Evolutionary conservation across 805 yeast species (phyloP).

Genomic region (Candida piceae): DNA sequence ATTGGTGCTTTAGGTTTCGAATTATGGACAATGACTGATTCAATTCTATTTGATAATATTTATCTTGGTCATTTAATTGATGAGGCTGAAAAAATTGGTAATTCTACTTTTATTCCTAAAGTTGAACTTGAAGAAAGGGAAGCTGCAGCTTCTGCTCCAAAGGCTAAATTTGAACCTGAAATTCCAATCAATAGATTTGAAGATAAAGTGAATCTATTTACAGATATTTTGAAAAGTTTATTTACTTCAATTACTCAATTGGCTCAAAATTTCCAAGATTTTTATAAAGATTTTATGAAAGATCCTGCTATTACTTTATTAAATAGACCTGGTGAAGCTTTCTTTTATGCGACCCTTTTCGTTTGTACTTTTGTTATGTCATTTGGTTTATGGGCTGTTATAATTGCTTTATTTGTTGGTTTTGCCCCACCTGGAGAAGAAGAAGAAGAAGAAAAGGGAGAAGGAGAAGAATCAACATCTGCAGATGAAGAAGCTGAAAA

Average conservation of each 20-base stretch:
- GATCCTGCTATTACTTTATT: slow-evolving; percentile 43
- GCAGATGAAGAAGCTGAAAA: too few species aligned
- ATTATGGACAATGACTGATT: slow-evolving; percentile 78
- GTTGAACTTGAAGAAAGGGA: slow-evolving; percentile 43
- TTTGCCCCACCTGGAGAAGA: slow-evolving; percentile 5
- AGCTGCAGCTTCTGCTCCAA: slow-evolving; percentile 37
- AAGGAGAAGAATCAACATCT: too few species aligned
- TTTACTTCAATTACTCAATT: slow-evolving; percentile 15
- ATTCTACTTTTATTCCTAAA: slow-evolving; percentile 61
- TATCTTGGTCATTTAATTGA: slow-evolving; percentile 79
- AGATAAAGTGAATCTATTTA: neutral
- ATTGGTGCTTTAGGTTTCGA: slow-evolving; percentile 85
- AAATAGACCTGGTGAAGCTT: slow-evolving; percentile 46
- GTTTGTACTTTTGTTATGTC: slow-evolving; percentile 35
- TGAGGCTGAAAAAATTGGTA: slow-evolving; percentile 84
- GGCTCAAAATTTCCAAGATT: slow-evolving; percentile 26
- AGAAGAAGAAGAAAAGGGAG: too few species aligned
- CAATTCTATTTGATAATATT: slow-evolving; percentile 74
- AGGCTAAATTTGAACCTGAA: slow-evolving; percentile 36
- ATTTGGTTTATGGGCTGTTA: slow-evolving; percentile 39
- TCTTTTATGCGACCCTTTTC: slow-evolving; percentile 40
- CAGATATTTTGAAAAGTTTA: slow-evolving; percentile 2
- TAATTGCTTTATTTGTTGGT: slow-evolving; percentile 18
- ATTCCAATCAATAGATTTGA: slow-evolving; percentile 22
- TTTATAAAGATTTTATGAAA: slow-evolving; percentile 33